These are phyloP conservation scores for Globisporangium carolinianum DNA, from an alignment of 352 stramenopile genomes.

Conservation along the genomic window DNA sequence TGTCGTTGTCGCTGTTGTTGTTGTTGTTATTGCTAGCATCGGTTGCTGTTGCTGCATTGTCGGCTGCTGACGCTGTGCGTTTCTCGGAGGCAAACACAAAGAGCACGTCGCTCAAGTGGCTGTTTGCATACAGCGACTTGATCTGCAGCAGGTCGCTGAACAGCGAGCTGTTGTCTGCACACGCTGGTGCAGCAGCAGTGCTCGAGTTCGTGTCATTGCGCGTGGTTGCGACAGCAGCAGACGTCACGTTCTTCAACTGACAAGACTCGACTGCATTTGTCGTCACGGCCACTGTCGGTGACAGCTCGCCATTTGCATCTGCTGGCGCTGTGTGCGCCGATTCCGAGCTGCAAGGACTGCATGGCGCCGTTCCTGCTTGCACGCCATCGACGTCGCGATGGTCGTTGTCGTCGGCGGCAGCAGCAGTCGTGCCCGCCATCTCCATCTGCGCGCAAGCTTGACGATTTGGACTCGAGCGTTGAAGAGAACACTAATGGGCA, in stretches of 20 bases:
- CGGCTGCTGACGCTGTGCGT: not conserved
- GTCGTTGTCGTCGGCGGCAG: not conserved
- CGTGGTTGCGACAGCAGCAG: not conserved
- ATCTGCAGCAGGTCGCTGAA: slow-evolving; percentile 48
- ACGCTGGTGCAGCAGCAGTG: no score
- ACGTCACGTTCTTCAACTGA: not conserved
- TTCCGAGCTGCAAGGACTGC: no score
- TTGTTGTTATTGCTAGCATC: not conserved
- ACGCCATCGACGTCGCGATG: not conserved
- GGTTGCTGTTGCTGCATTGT: not conserved
- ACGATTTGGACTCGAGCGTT: no score
- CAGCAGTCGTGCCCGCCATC: no score
- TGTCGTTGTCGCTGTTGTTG: slow-evolving; percentile 1
- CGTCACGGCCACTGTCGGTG: no score
- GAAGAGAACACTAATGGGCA: no score
- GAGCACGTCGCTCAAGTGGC: slow-evolving; percentile 71
- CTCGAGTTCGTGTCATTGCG: not conserved
- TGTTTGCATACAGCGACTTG: slow-evolving; percentile 53
- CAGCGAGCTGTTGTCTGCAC: slow-evolving; percentile 9
- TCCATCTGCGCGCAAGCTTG: no score
- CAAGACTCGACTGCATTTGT: no score
- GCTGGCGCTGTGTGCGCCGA: no score
- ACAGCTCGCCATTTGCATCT: no score
- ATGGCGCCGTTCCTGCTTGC: not conserved
- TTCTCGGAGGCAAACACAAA: slow-evolving; percentile 63